A percentile compares a stretch with the other conserved stretches of the same genome.
Conservation (phyloP, 306 rosid species). For the Inga oerstediana region DNA sequence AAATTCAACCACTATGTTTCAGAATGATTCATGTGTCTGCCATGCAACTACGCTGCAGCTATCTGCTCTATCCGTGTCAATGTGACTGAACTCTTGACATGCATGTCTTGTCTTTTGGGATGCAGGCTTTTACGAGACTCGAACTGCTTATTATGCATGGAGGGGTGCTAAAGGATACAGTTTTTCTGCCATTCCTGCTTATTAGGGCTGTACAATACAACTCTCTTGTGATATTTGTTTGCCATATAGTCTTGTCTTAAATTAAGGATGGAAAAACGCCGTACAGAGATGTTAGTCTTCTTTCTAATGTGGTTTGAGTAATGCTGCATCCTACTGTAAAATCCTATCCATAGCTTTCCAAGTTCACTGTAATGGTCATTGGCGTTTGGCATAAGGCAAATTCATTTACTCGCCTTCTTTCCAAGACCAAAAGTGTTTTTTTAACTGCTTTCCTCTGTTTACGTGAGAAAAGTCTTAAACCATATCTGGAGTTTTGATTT, state of each 20-base stretch:
- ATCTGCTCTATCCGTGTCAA: conserved; percentile 10
- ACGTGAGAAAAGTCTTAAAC: background rate
- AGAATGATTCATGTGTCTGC: conserved; percentile 2
- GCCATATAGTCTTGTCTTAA: conserved; percentile 6
- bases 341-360: background rate
- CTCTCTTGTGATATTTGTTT: conserved; percentile 8
- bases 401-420: background rate
- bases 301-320: conserved; percentile 20
- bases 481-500: background rate
- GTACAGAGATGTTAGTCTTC: conserved; percentile 24
- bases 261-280: conserved; percentile 8
- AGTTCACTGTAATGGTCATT: background rate
- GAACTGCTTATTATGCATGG: conserved; percentile 92
- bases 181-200: conserved; percentile 88
- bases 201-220: conserved; percentile 46
- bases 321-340: conserved; percentile 23
- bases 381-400: background rate
- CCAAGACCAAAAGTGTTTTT: background rate
- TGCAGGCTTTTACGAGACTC: conserved; percentile 94
- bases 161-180: conserved; percentile 88
- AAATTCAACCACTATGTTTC: background rate
- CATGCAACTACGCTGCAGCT: background rate
- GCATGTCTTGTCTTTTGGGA: conserved; percentile 25
- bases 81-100: conserved; percentile 11
- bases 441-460: background rate